These are phyloP conservation scores for Cladosporium sp. DNA, from an alignment of 2,329 filamentous ascomycete species.

Conservation along the genomic window DNA sequence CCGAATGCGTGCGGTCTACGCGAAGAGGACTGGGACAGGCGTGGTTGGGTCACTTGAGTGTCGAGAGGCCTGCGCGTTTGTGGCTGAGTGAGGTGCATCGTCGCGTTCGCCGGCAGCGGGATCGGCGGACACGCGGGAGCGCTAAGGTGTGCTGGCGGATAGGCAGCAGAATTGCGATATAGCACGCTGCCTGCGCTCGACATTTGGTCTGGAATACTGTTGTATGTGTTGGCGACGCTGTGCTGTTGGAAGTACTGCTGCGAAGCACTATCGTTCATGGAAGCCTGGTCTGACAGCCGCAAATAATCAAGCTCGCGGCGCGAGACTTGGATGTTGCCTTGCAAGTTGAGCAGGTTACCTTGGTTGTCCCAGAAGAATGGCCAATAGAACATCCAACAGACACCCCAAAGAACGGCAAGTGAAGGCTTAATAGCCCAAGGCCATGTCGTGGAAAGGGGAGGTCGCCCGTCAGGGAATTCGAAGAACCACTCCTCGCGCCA, in stretches of 20 bases:
- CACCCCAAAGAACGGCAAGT: conserved; percentile 41
- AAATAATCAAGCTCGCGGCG: conserved; percentile 16
- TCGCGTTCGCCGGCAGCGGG: conserved; percentile 5
- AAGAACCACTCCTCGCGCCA: conserved; percentile 35
- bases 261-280: background rate
- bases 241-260: background rate
- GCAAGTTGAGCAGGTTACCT: conserved; percentile 25
- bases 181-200: conserved; percentile 20
- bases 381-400: conserved; percentile 42
- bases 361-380: conserved; percentile 21
- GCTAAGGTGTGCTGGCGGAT: conserved; percentile 6
- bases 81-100: background rate
- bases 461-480: conserved; percentile 37
- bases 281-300: background rate
- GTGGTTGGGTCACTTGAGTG: background rate
- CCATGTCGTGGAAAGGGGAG: conserved; percentile 42
- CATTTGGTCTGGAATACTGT: conserved; percentile 5
- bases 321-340: conserved; percentile 21
- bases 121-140: background rate
- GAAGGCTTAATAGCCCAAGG: conserved; percentile 41
- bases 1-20: conserved; percentile 1
- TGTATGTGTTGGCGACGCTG: background rate
- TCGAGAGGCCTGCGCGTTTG: background rate
- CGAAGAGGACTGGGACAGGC: background rate
- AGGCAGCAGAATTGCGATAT: conserved; percentile 18